Evolutionary conservation across 495 filamentous ascomycete genomes (phyloP).

Genomic region (Talaromyces thailandensis): DNA sequence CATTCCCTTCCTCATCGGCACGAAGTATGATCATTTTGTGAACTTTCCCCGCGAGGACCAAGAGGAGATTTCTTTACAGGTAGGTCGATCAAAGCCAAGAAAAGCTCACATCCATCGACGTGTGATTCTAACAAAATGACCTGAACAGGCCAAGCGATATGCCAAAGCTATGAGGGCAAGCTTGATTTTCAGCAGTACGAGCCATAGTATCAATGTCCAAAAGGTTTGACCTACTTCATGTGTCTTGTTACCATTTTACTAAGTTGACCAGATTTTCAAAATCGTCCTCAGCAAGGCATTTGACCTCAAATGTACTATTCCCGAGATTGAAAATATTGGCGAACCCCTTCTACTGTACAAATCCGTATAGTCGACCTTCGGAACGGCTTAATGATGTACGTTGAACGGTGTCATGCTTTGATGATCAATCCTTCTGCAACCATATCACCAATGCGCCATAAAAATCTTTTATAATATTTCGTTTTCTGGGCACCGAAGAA

Average conservation of each 20-base stretch:
- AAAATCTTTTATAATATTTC: neutral
- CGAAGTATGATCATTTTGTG: constrained; percentile 98
- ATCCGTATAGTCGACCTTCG: constrained; percentile 41
- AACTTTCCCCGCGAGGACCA: constrained; percentile 96
- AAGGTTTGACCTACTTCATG: constrained; percentile 53
- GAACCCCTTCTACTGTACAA: constrained; percentile 95
- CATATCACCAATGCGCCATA: neutral
- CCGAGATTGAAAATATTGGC: constrained; percentile 94
- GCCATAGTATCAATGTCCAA: constrained; percentile 98
- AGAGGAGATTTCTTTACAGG: constrained; percentile 94
- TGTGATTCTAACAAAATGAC: neutral
- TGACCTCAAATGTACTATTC: constrained; percentile 97
- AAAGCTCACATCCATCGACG: neutral
- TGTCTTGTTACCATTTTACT: constrained; percentile 15
- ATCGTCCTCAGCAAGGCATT: constrained; percentile 98
- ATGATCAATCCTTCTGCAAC: neutral
- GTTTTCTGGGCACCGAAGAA: neutral
- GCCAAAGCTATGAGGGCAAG: constrained; percentile 97
- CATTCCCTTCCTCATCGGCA: constrained; percentile 92
- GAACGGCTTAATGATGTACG: constrained; percentile 26
- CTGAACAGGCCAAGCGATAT: constrained; percentile 74
- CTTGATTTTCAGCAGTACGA: constrained; percentile 96
- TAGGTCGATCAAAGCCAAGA: constrained; percentile 22
- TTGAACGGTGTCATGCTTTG: constrained; percentile 11
- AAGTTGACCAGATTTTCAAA: constrained; percentile 79